Evolutionary conservation across 371 early-diverging fungal species (phyloP).

Genomic region (Saksenaea vasiformis): DNA sequence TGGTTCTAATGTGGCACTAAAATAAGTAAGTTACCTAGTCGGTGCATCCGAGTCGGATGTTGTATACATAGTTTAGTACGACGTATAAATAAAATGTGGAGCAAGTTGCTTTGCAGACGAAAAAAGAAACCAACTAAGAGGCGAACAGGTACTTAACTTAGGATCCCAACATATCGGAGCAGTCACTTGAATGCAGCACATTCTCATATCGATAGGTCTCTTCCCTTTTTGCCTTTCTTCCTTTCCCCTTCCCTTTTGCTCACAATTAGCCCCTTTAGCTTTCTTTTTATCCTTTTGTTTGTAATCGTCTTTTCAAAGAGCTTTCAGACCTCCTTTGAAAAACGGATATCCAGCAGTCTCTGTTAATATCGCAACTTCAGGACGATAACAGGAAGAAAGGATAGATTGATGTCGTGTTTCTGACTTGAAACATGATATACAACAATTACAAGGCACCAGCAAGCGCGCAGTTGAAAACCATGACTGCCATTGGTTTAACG

Average conservation of each 20-base stretch:
- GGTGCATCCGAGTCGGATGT: too few relatives aligned
- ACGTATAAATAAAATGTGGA: too few relatives aligned
- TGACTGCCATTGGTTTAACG: neutral
- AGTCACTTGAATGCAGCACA: conserved; percentile 3
- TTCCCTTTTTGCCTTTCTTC: neutral
- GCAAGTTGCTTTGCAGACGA: too few relatives aligned
- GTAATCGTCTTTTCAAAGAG: neutral
- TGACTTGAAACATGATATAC: neutral
- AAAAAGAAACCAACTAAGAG: too few relatives aligned
- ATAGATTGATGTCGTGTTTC: neutral
- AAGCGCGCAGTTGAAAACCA: neutral
- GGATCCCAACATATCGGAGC: neutral
- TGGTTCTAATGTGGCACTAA: too few relatives aligned
- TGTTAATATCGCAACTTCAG: neutral
- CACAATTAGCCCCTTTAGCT: neutral
- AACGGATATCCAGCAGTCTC: neutral
- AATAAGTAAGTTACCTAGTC: too few relatives aligned
- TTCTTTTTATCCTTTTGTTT: neutral
- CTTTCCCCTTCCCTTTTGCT: neutral
- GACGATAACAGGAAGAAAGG: neutral
- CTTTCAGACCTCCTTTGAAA: neutral
- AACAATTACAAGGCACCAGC: neutral
- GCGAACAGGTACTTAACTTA: neutral
- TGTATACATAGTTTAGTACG: too few relatives aligned
- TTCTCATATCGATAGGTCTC: neutral